A percentile compares a stretch with the other conserved stretches of the same genome.
Conservation (phyloP, 2,329 filamentous ascomycete species). For the Tolypocladium sp. region DNA sequence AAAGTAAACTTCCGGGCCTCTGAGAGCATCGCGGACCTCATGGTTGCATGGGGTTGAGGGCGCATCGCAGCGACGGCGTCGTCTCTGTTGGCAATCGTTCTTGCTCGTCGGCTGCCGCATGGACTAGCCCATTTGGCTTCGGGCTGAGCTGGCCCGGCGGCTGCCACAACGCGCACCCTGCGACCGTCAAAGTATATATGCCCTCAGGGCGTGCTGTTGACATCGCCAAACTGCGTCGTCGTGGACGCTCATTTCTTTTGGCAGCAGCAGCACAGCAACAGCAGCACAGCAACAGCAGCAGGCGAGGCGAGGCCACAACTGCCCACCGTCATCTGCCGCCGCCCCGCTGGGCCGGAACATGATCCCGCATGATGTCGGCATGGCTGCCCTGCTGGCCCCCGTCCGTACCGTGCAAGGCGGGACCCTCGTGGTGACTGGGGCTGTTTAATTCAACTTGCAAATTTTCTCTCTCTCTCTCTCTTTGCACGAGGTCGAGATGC, state of each 20-base stretch:
- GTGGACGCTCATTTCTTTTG: neutral
- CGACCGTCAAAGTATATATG: neutral
- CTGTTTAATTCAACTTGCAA: neutral
- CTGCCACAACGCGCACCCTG: no score
- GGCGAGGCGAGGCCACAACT: neutral
- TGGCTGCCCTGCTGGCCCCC: neutral
- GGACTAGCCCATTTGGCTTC: neutral
- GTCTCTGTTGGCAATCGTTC: neutral
- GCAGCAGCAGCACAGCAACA: no score
- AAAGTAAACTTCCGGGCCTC: neutral
- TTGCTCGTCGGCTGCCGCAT: neutral
- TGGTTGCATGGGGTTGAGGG: neutral
- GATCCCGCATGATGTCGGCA: neutral
- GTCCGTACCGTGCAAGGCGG: no score
- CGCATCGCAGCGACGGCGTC: neutral
- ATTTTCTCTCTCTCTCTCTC: neutral
- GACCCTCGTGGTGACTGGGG: neutral
- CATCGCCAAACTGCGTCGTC: neutral
- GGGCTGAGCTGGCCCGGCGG: no score
- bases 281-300: neutral
- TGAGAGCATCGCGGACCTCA: no score
- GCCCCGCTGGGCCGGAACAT: slow-evolving; percentile 1
- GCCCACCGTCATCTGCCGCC: slow-evolving; percentile 1
- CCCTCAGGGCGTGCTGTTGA: neutral
- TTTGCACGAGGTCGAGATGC: neutral